Conservation (phyloP, 2,329 filamentous ascomycete genomes). For the Calonectria crousiana region DNA sequence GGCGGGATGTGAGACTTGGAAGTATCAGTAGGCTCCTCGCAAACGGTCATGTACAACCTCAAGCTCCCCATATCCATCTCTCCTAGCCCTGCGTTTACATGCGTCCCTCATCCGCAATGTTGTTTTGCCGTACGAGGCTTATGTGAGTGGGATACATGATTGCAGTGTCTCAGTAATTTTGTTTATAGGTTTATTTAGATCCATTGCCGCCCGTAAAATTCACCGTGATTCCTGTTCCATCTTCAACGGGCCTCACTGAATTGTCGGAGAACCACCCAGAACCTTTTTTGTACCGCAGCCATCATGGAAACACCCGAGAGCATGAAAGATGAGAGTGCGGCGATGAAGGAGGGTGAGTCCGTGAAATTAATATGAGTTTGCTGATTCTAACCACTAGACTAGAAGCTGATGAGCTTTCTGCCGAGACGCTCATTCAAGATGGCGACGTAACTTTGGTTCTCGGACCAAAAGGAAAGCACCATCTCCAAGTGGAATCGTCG, state of each 20-base stretch:
- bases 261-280: not conserved
- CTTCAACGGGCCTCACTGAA: no score
- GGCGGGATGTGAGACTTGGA: not conserved
- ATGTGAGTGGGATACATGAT: not conserved
- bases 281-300: not conserved
- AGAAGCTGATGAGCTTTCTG: not conserved
- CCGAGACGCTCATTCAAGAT: not conserved
- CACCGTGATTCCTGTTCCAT: not conserved
- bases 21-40: not conserved
- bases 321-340: not conserved
- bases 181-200: not conserved
- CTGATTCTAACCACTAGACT: not conserved
- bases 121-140: not conserved
- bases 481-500: not conserved
- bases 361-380: not conserved
- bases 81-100: not conserved
- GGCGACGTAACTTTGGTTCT: not conserved
- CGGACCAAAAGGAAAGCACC: not conserved
- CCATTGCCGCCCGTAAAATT: not conserved
- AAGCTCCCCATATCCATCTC: not conserved
- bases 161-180: not conserved
- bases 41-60: not conserved
- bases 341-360: not conserved
- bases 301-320: not conserved
- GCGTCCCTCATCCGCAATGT: not conserved